phyloP scores from a whole-genome alignment of 345 rosid genomes.

The Raphanus sativus region DNA sequence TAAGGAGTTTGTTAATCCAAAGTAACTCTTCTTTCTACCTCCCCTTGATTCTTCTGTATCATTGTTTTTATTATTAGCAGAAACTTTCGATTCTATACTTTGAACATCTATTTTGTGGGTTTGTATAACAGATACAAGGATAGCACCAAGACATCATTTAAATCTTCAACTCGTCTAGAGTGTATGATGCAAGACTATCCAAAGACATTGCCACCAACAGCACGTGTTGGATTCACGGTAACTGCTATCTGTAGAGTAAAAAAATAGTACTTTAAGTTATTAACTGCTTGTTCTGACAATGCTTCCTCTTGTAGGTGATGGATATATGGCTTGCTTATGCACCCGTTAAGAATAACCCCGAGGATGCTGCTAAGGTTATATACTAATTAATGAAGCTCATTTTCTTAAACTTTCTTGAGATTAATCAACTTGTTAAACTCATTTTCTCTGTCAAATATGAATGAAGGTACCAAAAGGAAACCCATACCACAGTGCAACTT shows the following conservation, averaged over 20 bases:
- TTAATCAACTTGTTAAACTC: background rate
- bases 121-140: constrained; percentile 74
- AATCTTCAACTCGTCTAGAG: constrained; percentile 90
- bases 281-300: constrained; percentile 16
- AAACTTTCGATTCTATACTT: background rate
- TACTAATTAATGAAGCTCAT: background rate
- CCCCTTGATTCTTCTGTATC: background rate
- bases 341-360: constrained; percentile 92
- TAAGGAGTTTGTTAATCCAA: constrained; percentile 98
- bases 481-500: constrained; percentile 94
- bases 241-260: constrained; percentile 15
- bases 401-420: constrained; percentile 18
- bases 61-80: background rate
- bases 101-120: constrained; percentile 9
- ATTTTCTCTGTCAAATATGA: background rate
- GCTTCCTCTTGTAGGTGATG: constrained; percentile 54
- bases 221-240: constrained; percentile 94
- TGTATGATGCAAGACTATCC: constrained; percentile 99
- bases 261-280: background rate
- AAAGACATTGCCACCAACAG: constrained; percentile 82
- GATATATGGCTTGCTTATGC: constrained; percentile 92
- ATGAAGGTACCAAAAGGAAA: constrained; percentile 86
- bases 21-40: constrained; percentile 48
- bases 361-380: constrained; percentile 89
- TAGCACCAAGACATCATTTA: constrained; percentile 80